A percentile compares a stretch with the other conserved stretches of the same genome.
phyloP scores from a whole-genome alignment of 805 yeast genomes.

The Kuraishia molischiana region DNA sequence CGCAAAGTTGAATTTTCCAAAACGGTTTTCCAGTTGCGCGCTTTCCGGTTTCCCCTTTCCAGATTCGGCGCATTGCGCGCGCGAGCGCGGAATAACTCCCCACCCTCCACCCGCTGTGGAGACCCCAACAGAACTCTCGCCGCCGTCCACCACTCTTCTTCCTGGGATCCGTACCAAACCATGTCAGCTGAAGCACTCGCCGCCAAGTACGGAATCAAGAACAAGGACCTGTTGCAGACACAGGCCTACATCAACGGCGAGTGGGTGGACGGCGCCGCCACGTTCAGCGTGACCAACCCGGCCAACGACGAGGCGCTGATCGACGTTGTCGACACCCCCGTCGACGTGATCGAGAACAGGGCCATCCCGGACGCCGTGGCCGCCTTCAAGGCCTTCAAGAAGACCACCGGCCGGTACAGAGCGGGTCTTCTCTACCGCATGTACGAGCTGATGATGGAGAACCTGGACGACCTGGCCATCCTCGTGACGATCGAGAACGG shows the following conservation, averaged over 20 bases:
- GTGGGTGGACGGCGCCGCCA: constrained; percentile 44
- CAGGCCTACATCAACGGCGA: constrained; percentile 59
- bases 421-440: constrained; percentile 40
- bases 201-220: constrained; percentile 24
- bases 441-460: constrained; percentile 42
- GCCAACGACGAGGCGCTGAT: constrained; percentile 47
- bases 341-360: constrained; percentile 31
- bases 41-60: too few species aligned
- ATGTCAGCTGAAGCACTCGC: background rate
- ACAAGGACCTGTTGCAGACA: constrained; percentile 43
- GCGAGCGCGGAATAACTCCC: too few species aligned
- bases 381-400: constrained; percentile 44
- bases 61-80: too few species aligned
- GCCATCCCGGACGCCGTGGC: constrained; percentile 47
- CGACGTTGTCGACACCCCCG: constrained; percentile 41
- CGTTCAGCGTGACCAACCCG: constrained; percentile 69
- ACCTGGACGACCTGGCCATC: constrained; percentile 56
- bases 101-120: too few species aligned
- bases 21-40: too few species aligned
- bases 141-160: constrained; percentile 1
- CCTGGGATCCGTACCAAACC: too few species aligned
- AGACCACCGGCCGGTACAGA: constrained; percentile 48
- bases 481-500: constrained; percentile 67
- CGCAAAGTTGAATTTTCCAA: too few species aligned
- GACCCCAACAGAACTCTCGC: background rate